These are phyloP conservation scores for Neofusicoccum kwambonambiense DNA, from an alignment of 2,329 filamentous ascomycete genomes.

Conservation along the genomic window DNA sequence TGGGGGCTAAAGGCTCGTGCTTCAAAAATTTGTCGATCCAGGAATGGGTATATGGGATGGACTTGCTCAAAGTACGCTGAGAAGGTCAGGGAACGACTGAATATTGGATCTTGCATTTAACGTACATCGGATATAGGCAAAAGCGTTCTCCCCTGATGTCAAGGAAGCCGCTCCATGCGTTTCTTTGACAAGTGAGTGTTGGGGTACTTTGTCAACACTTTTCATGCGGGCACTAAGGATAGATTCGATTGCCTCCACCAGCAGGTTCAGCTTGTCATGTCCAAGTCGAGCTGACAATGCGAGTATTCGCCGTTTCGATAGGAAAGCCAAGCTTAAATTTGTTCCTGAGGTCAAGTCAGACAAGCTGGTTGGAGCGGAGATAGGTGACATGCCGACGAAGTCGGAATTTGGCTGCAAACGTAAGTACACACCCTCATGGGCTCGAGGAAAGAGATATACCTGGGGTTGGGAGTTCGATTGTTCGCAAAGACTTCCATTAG, in stretches of 20 bases:
- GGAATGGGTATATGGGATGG: conserved; percentile 43
- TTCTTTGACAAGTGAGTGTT: background rate
- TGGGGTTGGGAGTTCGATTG: background rate
- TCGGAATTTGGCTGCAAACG: background rate
- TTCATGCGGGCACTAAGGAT: conserved; percentile 23
- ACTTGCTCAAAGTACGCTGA: conserved; percentile 42
- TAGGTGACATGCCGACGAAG: background rate
- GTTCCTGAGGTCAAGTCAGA: conserved; percentile 23
- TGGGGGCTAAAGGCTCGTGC: conserved; percentile 28
- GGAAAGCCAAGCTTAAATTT: conserved; percentile 37
- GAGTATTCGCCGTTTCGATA: conserved; percentile 34
- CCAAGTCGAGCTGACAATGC: conserved; percentile 29
- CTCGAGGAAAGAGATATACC: background rate
- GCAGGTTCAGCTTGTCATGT: conserved; percentile 26
- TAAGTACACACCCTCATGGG: background rate
- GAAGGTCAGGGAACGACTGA: background rate
- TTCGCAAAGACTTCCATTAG: background rate
- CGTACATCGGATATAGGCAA: background rate
- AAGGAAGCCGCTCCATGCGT: background rate
- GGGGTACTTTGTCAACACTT: background rate
- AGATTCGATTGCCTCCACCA: conserved; percentile 25
- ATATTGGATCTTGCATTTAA: too few relatives aligned
- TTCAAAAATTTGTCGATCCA: conserved; percentile 40
- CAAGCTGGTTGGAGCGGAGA: background rate
- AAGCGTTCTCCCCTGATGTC: background rate